Evolutionary conservation across 78 protist genomes (phyloP), one percentile per base, ranked within the genome.

Genomic region (Salpingoeca rosetta): DNA sequence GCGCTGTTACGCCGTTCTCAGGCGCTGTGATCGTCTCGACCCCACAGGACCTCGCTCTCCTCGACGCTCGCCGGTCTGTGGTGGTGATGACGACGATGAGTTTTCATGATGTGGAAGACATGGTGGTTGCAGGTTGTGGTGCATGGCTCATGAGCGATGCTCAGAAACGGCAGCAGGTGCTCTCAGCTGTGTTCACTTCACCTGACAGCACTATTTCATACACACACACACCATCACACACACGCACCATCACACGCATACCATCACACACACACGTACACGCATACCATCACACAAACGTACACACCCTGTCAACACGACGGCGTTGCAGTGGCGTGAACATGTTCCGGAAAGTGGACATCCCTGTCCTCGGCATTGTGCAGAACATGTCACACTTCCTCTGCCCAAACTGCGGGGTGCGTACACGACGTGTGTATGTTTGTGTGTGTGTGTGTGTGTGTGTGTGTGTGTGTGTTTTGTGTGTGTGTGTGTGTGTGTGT

Each of bases 11-110:
- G 35, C 36, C 36, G 27, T 26, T 3, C 65, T 40, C 85, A 37
- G 94, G 95, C 37, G 98, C 98, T 28, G 95, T 96, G n/a, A 91
- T 96, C n/a, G 94, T 96, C 37, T 90, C 96, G 25, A 96, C 98
- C 7, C 98, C 98, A 12, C 98, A 95, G 83, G 95, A 94, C 35
- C n/a, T 94, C 1, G 93, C 94, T 3, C 57, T 91, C 44, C 42
- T 81, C 39, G 94, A 92, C 43, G 92, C 87, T 12, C 45, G 80
- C 7, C 37, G 65, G 65, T 51, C 65, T 22, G 65, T 17, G 17
- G 17, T 7, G 65, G 31, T 22, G 31, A 22, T 51, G 65, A 51
- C 65, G 31, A 40, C 12, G 40, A 22, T 77, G n/a, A n/a, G n/a
- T n/a, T n/a, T n/a, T n/a, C n/a, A n/a, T n/a, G n/a, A n/a, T n/a